phyloP scores from a whole-genome alignment of 1,284 basidiomycete genomes.

The Fomitopsis schrenkii region DNA sequence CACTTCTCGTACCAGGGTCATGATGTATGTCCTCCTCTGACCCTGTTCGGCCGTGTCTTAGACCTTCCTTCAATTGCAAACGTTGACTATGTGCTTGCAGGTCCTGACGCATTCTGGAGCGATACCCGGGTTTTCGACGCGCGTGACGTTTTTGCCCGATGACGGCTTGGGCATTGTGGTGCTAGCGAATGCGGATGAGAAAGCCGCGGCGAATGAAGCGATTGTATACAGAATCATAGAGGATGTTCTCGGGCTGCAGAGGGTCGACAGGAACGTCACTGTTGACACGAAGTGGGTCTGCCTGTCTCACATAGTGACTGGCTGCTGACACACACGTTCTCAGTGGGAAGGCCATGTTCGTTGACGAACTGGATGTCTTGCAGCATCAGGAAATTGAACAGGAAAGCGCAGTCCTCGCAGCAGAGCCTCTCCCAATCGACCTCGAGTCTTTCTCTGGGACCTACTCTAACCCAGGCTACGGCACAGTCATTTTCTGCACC shows the following conservation, averaged over 20 bases:
- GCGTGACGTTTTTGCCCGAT: slow-evolving; percentile 25
- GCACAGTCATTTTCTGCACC: slow-evolving; percentile 31
- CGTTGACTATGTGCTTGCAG: slow-evolving; percentile 4
- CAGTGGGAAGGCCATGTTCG: neutral
- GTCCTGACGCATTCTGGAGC: slow-evolving; percentile 19
- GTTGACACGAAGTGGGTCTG: neutral
- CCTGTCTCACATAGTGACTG: neutral
- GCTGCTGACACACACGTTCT: neutral
- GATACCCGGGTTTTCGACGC: slow-evolving; percentile 34
- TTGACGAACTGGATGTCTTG: neutral
- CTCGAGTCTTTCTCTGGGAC: slow-evolving; percentile 28
- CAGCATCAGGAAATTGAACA: neutral
- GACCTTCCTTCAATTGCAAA: no score
- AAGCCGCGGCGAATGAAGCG: slow-evolving; percentile 27
- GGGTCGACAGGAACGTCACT: neutral
- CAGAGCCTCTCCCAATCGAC: slow-evolving; percentile 21
- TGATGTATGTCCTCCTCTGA: slow-evolving; percentile 14
- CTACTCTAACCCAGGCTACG: slow-evolving; percentile 32
- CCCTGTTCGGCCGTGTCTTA: no score
- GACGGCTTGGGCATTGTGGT: slow-evolving; percentile 35
- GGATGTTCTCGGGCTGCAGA: slow-evolving; percentile 12
- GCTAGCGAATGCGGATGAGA: slow-evolving; percentile 39
- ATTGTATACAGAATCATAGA: slow-evolving; percentile 15
- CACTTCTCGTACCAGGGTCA: slow-evolving; percentile 18
- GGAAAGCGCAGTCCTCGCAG: neutral